These are phyloP conservation scores for Pichia thaimueangensis DNA, from an alignment of 805 yeast genomes.

Conservation along the genomic window DNA sequence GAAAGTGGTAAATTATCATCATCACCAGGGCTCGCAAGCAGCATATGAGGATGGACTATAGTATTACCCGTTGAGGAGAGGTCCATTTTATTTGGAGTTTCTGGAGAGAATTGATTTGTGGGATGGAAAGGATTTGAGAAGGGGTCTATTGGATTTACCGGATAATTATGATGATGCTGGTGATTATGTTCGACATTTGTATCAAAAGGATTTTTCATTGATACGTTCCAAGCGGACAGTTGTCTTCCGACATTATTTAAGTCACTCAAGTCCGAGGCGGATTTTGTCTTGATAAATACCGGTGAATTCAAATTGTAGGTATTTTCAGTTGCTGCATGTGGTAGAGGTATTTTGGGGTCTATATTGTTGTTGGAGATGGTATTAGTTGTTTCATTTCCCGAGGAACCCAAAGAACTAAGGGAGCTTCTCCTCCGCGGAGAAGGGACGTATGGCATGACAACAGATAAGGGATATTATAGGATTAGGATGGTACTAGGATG, in stretches of 20 bases:
- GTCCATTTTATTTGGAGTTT: background rate
- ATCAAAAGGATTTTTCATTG: background rate
- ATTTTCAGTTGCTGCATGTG: background rate
- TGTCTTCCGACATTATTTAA: constrained; percentile 1
- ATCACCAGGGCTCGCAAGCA: too few relatives aligned
- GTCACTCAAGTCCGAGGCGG: background rate
- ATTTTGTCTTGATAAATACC: too few relatives aligned
- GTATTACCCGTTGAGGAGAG: too few relatives aligned
- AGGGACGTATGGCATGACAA: constrained; percentile 16
- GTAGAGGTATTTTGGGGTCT: background rate
- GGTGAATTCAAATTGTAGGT: too few relatives aligned
- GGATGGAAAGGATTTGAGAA: too few relatives aligned
- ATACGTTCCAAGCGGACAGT: constrained; percentile 1
- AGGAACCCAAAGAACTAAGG: background rate
- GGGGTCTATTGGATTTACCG: too few relatives aligned
- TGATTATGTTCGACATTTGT: too few relatives aligned
- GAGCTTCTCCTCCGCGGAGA: constrained; percentile 3
- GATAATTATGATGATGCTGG: too few relatives aligned
- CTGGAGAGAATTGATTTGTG: background rate
- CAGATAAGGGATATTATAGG: too few relatives aligned
- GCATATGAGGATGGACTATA: too few relatives aligned
- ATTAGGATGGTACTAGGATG: too few relatives aligned
- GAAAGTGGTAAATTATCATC: constrained; percentile 26
- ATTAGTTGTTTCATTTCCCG: background rate
- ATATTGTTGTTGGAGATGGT: too few relatives aligned